Percentiles rank a stretch among this genome's conserved stretches.
Conservation (phyloP, 306 rosid species). For the Cucumis melo region DNA sequence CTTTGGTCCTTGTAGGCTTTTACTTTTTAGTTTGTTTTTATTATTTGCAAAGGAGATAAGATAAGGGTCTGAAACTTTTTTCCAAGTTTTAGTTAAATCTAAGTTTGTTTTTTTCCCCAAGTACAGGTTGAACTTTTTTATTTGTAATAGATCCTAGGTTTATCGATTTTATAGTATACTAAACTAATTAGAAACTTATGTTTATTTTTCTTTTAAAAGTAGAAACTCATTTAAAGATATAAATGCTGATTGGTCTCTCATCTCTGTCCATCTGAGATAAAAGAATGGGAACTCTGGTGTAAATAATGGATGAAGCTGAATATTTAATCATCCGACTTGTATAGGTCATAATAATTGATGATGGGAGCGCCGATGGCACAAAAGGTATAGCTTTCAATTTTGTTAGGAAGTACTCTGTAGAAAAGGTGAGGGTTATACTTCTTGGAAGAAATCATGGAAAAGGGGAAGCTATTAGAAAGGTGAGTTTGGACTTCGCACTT, state of each 20-base stretch:
- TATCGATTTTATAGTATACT: background rate
- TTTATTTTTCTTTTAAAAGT: background rate
- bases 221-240: background rate
- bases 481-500: slow-evolving; percentile 25
- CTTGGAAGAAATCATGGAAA: slow-evolving; percentile 90
- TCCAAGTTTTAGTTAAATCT: background rate
- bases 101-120: no score
- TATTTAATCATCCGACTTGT: slow-evolving; percentile 7
- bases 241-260: background rate
- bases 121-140: background rate
- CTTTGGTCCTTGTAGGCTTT: no score
- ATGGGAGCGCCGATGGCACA: slow-evolving; percentile 86
- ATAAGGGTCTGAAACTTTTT: background rate
- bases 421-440: slow-evolving; percentile 73
- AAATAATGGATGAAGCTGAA: background rate
- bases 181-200: background rate
- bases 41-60: background rate
- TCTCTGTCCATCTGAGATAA: background rate
- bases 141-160: background rate
- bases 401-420: slow-evolving; percentile 63
- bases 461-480: slow-evolving; percentile 98
- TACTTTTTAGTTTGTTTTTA: no score
- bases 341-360: slow-evolving; percentile 82
- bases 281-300: background rate
- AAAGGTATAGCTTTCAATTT: slow-evolving; percentile 77